These are phyloP conservation scores for Geotrichum siamense DNA, from an alignment of 1,139 yeast species.

Conservation along the genomic window DNA sequence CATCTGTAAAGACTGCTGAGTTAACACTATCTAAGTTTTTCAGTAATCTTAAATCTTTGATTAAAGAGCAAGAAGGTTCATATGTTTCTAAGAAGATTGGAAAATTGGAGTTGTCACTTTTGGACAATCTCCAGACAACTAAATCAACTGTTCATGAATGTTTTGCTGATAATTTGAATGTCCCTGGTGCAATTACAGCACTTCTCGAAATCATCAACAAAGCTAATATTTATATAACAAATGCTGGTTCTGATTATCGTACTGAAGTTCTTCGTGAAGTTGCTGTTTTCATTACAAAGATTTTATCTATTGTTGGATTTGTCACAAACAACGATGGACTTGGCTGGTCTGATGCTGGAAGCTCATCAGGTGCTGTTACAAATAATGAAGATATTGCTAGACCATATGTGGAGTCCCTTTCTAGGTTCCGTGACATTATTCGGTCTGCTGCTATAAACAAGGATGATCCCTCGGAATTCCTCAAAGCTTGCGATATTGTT, in stretches of 20 bases:
- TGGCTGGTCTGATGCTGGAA: constrained; percentile 57
- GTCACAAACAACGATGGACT: constrained; percentile 57
- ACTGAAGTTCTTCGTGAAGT: constrained; percentile 61
- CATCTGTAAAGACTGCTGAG: constrained; percentile 73
- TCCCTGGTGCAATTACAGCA: constrained; percentile 63
- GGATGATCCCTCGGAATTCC: constrained; percentile 47
- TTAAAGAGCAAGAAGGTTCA: constrained; percentile 50
- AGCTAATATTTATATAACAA: constrained; percentile 62
- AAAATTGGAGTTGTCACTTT: constrained; percentile 48
- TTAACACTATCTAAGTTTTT: constrained; percentile 72
- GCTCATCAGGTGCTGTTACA: constrained; percentile 27
- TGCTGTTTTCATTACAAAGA: constrained; percentile 63
- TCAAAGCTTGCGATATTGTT: constrained; percentile 51
- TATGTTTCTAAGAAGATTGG: constrained; percentile 56
- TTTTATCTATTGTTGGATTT: constrained; percentile 68
- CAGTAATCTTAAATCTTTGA: constrained; percentile 72
- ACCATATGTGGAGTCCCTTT: constrained; percentile 73
- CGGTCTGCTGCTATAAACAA: constrained; percentile 66
- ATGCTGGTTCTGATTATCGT: constrained; percentile 45
- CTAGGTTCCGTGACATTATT: constrained; percentile 74
- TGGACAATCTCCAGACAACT: constrained; percentile 45
- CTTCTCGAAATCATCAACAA: constrained; percentile 63
- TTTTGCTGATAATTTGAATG: constrained; percentile 80
- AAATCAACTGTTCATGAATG: constrained; percentile 65
- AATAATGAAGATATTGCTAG: constrained; percentile 59